Base-by-base conservation (phyloP, 331 rosid species). In the Acacia pycnantha region DNA sequence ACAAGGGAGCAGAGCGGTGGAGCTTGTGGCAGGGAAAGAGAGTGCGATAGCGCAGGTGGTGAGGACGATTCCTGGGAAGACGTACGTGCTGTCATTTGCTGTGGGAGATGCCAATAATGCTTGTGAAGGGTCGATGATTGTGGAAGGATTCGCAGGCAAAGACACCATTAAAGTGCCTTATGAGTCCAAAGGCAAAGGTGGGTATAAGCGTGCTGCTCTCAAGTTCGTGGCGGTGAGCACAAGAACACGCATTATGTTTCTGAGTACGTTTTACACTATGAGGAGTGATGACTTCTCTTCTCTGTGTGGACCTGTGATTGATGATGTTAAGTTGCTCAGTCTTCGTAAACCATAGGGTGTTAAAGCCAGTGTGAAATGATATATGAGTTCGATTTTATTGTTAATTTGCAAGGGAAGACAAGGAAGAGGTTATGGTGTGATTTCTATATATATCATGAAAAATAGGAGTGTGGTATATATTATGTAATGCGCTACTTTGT, bases 221-320 rank as follows among this genome's bases (percentile, higher is more conserved):
- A 87, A 73, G 68, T 93, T 93, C 43, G 84, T 75, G 73, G 95
- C 97, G 12, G 80, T 26, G 33, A 31, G 84, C 4, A 5, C 78
- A 1, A 82, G 95, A n/a, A 91, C 95, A 7, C 82, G 91, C 9
- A 16, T 92, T 8, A 77, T 84, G 87, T 92, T 92, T 83, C 73
- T 91, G 0, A 90, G 93, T 88, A 91, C 91, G 10, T 92, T 76
- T 74, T 92, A 92, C 85, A 84, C 89, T 71, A 91, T 87, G 92
- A 80, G 97, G 79, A 92, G 94, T 44, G 97, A 92, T 3, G 97
- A 92, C 74, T 86, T 79, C 82, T 91, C 97, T 64, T 91, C 97
- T 3, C 88, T 92, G 9, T 92, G 97, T 61, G 97, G 97, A 1
- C 97, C 97, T 31, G 97, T 92, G 18, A 79, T 92, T 72, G 97